phyloP scores from a whole-genome alignment of 495 filamentous ascomycete genomes.

The Talaromyces wortmannii region DNA sequence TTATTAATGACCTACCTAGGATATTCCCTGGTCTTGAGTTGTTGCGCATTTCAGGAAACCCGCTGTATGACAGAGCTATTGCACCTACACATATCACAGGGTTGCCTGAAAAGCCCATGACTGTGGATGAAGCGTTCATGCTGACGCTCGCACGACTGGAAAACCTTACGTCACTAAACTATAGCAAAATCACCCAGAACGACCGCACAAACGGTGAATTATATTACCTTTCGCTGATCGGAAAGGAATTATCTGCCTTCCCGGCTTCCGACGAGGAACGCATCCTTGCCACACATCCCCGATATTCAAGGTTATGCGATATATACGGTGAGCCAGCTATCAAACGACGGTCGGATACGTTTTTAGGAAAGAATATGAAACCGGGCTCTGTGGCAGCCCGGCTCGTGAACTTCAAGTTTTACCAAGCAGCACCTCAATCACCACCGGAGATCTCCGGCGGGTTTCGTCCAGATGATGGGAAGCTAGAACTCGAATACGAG shows the following conservation, averaged over 20 bases:
- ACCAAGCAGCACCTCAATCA: conserved; percentile 16
- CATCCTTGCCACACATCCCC: conserved; percentile 54
- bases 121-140: conserved; percentile 75
- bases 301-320: conserved; percentile 68
- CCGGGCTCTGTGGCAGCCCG: conserved; percentile 69
- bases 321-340: conserved; percentile 61
- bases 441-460: background rate
- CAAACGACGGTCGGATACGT: conserved; percentile 18
- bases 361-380: conserved; percentile 29
- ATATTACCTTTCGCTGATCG: conserved; percentile 83
- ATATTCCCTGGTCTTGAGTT: conserved; percentile 59
- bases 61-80: conserved; percentile 59
- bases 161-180: conserved; percentile 66
- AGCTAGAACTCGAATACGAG: conserved; percentile 26
- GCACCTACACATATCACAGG: conserved; percentile 27
- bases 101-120: conserved; percentile 35
- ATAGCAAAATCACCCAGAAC: conserved; percentile 58
- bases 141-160: conserved; percentile 74
- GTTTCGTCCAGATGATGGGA: background rate
- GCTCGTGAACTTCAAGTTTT: conserved; percentile 60
- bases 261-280: conserved; percentile 44
- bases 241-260: conserved; percentile 58
- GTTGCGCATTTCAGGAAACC: conserved; percentile 78
- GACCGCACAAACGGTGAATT: conserved; percentile 84
- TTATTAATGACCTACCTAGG: conserved; percentile 56